Evolutionary conservation across 208 protist genomes (phyloP), one percentile per base, ranked within the genome.

Genomic region (Leishmania mexicana): DNA sequence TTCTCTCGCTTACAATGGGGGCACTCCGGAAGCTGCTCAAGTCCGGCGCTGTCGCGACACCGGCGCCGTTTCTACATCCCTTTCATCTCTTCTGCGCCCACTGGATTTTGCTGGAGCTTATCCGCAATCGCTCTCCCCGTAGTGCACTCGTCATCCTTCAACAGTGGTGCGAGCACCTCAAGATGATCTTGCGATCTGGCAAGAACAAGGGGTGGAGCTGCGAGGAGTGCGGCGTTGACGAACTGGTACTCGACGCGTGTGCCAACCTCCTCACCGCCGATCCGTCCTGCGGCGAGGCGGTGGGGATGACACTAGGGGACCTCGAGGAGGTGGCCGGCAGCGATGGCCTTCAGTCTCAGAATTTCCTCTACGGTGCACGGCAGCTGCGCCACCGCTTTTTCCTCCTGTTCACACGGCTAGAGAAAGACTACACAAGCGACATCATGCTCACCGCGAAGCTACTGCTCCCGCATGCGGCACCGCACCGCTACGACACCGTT

Each of bases 81-180:
- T 97, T 97, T 80, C 91, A 95, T 80, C 88, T 88, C 3, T 96
- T 96, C 84, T 96, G 91, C 75, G 71, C 84, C 40, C 77, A 90
- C 75, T 97, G 94, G 93, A 83, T 95, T 76, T 70, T 82, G 81
- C 83, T 95, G 45, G 91, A 95, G 81, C 78, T 97, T 19, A 84
- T 94, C 68, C 89, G 91, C 58, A 95, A 93, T 80, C 83, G 88
- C 15, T 35, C 77, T 62, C 10, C 76, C 65, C 31, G n/a, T 13
- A 87, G 85, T 64, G 88, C 87, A 6, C 19, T 90, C 35, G 42
- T 84, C 21, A 85, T 95, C 53, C 85, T 96, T 31, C 70, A 85
- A 45, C 90, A 92, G 85, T 97, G 94, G 94, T 94, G 89, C 45
- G 92, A 95, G 82, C 92, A 97, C 78, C 77, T 97, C 8, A 87